These are phyloP conservation scores for Penicillium sp. DNA, from an alignment of 2,329 filamentous ascomycete genomes.

Conservation along the genomic window DNA sequence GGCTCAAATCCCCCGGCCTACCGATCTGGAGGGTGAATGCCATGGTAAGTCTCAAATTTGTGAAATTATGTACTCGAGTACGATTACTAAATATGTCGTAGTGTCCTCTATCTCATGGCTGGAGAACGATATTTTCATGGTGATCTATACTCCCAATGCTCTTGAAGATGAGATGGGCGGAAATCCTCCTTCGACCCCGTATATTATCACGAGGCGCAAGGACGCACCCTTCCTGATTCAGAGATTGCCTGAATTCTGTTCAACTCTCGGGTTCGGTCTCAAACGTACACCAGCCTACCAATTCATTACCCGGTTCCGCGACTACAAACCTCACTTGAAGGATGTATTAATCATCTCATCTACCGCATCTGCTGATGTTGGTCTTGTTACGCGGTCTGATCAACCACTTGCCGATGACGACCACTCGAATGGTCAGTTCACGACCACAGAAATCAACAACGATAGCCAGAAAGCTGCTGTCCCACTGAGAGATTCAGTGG, in stretches of 20 bases:
- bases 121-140: constrained; percentile 82
- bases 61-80: not conserved
- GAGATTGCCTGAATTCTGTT: constrained; percentile 74
- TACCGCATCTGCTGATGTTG: constrained; percentile 78
- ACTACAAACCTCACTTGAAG: constrained; percentile 78
- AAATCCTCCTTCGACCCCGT: constrained; percentile 70
- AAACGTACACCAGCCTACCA: constrained; percentile 73
- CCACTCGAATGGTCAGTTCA: constrained; percentile 69
- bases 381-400: constrained; percentile 75
- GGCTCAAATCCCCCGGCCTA: constrained; percentile 77
- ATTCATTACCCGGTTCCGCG: constrained; percentile 74
- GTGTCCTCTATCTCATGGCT: constrained; percentile 87
- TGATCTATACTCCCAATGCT: constrained; percentile 71
- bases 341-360: constrained; percentile 83
- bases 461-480: constrained; percentile 77
- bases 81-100: constrained; percentile 21
- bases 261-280: constrained; percentile 64
- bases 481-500: constrained; percentile 67
- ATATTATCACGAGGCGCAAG: constrained; percentile 73
- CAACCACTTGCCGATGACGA: constrained; percentile 66
- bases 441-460: constrained; percentile 61
- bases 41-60: constrained; percentile 61
- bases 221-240: constrained; percentile 69
- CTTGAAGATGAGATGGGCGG: constrained; percentile 58
- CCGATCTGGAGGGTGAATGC: constrained; percentile 64